phyloP scores from a whole-genome alignment of 2,329 filamentous ascomycete genomes.

The Aureobasidium sp. region DNA sequence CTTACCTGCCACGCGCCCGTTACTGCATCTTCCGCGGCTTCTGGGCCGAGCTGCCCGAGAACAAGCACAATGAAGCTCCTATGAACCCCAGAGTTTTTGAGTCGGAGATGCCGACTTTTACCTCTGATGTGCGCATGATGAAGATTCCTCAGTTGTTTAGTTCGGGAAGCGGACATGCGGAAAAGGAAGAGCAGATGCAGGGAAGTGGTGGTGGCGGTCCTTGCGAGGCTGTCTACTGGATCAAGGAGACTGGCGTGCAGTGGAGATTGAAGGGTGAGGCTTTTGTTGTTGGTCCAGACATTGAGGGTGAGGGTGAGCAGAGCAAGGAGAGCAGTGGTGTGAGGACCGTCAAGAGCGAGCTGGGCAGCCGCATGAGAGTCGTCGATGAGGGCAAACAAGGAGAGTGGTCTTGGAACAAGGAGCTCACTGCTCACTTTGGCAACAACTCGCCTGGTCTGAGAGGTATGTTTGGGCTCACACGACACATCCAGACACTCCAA shows the following conservation, averaged over 20 bases:
- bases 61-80: conserved; percentile 65
- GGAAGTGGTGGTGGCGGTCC: conserved; percentile 58
- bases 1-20: conserved; percentile 53
- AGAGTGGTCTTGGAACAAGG: conserved; percentile 69
- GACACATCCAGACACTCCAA: background rate
- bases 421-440: conserved; percentile 82
- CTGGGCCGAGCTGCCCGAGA: conserved; percentile 65
- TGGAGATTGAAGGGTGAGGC: conserved; percentile 77
- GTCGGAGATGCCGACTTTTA: conserved; percentile 74
- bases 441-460: conserved; percentile 78
- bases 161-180: conserved; percentile 41
- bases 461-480: conserved; percentile 36
- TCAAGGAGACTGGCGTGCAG: conserved; percentile 61
- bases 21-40: conserved; percentile 82
- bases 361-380: conserved; percentile 58
- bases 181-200: conserved; percentile 34
- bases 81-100: conserved; percentile 65
- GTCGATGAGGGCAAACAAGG: conserved; percentile 37
- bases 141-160: conserved; percentile 68
- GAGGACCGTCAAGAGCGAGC: conserved; percentile 51
- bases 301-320: conserved; percentile 45
- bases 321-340: conserved; percentile 49
- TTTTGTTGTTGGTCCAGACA: conserved; percentile 66
- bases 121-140: conserved; percentile 80
- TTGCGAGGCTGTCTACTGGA: conserved; percentile 83